These are phyloP conservation scores for Zasmidium cellare DNA, from an alignment of 2,329 filamentous ascomycete species.

Conservation along the genomic window DNA sequence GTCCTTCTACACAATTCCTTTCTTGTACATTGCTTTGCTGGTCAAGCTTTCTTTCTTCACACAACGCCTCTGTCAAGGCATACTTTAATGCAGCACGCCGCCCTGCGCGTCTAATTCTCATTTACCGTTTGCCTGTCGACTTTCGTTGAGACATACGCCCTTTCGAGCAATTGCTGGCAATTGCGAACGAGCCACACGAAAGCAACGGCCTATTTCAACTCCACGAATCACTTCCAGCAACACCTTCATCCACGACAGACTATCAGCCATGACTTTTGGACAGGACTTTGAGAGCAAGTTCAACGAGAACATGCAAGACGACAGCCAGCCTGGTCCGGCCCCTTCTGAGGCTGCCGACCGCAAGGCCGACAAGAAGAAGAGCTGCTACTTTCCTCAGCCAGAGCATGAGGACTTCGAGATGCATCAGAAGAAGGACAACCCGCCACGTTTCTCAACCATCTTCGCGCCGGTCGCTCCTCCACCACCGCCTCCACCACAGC, in stretches of 20 bases:
- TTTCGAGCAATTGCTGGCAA: constrained; percentile 6
- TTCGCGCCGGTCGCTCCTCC: constrained; percentile 24
- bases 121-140: not conserved
- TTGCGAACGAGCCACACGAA: constrained; percentile 5
- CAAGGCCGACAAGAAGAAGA: constrained; percentile 18
- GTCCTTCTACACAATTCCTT: constrained; percentile 1
- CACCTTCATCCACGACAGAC: not conserved
- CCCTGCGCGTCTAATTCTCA: not conserved
- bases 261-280: constrained; percentile 29
- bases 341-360: constrained; percentile 20
- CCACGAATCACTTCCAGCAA: not conserved
- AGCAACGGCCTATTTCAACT: not conserved
- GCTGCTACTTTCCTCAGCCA: constrained; percentile 6
- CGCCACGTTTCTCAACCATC: constrained; percentile 36
- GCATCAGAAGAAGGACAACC: constrained; percentile 29
- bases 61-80: constrained; percentile 4
- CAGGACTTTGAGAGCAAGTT: constrained; percentile 33
- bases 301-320: constrained; percentile 34
- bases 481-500: constrained; percentile 17
- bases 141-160: not conserved
- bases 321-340: constrained; percentile 19
- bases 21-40: constrained; percentile 8
- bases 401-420: constrained; percentile 21
- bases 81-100: not conserved
- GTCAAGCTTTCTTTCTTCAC: constrained; percentile 7